These are phyloP conservation scores for Leccinum boreale DNA, from an alignment of 768 basidiomycete species.

Conservation along the genomic window DNA sequence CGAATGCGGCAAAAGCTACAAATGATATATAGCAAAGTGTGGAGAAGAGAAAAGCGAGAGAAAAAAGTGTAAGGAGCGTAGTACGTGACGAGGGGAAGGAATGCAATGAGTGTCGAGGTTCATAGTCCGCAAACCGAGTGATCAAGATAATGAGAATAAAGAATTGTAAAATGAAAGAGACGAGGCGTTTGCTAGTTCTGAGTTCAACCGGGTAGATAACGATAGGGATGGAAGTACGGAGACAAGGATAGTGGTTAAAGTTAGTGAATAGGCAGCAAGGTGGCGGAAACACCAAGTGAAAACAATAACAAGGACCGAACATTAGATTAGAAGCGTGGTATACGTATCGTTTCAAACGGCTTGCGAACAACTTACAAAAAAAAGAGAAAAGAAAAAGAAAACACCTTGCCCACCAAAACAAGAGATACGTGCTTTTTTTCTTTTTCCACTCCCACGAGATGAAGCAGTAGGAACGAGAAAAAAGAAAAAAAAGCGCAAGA, in stretches of 20 bases:
- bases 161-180: not conserved
- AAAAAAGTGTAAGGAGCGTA: not conserved
- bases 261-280: not conserved
- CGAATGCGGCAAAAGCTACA: slow-evolving; percentile 14
- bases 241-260: not conserved
- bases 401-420: slow-evolving; percentile 7
- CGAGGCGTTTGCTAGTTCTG: slow-evolving; percentile 9
- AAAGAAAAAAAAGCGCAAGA: not conserved
- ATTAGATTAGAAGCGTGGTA: slow-evolving; percentile 19
- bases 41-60: not conserved
- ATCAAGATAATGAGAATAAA: not conserved
- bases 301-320: not conserved
- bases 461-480: slow-evolving; percentile 10
- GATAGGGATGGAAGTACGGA: slow-evolving; percentile 4
- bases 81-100: not conserved
- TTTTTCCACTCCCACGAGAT: slow-evolving; percentile 4
- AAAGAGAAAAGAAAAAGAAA: not conserved
- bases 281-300: not conserved
- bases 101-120: slow-evolving; percentile 11
- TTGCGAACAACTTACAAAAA: slow-evolving; percentile 9
- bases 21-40: not conserved
- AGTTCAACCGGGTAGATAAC: not conserved
- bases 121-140: slow-evolving; percentile 4
- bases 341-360: slow-evolving; percentile 6
- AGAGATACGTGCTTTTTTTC: not conserved